Base-by-base conservation (phyloP, 352 stramenopile genomes). In the Phytophthora litchii region DNA sequence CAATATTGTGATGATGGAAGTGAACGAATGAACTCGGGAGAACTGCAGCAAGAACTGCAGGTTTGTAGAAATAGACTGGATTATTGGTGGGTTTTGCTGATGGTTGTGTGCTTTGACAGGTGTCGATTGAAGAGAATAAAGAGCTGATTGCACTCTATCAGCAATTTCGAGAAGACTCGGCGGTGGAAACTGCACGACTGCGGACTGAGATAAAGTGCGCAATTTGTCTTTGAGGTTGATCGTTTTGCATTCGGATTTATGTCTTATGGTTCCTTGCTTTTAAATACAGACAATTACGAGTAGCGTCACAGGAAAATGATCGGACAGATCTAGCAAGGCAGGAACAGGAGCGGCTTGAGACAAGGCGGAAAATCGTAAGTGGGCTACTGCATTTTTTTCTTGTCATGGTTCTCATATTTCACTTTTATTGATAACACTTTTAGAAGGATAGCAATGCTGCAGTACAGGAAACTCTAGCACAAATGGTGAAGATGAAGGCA, bases 111-210 rank as follows among this genome's bases (percentile, higher is more conserved):
- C 29, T 51, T 23, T 40, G 52, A 12, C 36, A 92, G 73, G 53
- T 76, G 12, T 89, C 80, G 9, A 76, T 89, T 31, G 56, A 77
- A 20, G 81, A 91, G 46, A 88, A 91, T 61, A 91, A 88, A 45
- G 83, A 93, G 48, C 50, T 93, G 3, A 78, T 90, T n/a, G 47
- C 32, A 0, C 77, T 91, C 16, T 93, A 91, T 46, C 69, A 93
- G 54, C 82, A 89, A 36, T 67, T 86, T 19, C 74, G 75, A 41
- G 75, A 85, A 37, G 75, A 91, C 10, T 86, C 83, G 7, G 59
- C 64, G 0, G 20, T 64, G 3, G 81, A 93, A 41, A 82, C 78
- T 11, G 32, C 68, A n/a, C 57, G 52, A 1, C 60, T 93, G 17
- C 64, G 74, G 12, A 60, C 70, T 1, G 79, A 88, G 59, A 80